Evolutionary conservation across 345 rosid species (phyloP), one percentile per base, ranked within the genome.

Genomic region (Brassica rapa): DNA sequence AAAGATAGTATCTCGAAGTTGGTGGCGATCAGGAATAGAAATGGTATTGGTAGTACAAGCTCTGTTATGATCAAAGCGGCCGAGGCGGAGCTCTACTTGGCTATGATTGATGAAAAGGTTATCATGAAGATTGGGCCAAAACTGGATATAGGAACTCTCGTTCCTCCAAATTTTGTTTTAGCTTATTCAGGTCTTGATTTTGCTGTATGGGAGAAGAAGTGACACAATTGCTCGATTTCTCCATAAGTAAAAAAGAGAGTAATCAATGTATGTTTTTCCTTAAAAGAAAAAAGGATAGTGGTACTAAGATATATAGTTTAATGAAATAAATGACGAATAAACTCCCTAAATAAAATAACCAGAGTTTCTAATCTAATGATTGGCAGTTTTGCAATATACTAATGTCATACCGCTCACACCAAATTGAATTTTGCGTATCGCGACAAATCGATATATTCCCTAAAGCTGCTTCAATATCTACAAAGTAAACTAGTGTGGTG

Each of bases 91-190:
- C 32, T 59, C n/a, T 59, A 59, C 63, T 24, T 59, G 63, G 63
- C 63, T 24, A 24, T 59, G 43, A 85, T 94, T 43, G 87, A 87
- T 75, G 90, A 74, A 10, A 85, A 87, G 67, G 75, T 94, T n/a
- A 86, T 91, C 4, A 80, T 89, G 84, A 92, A 91, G 86, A 92
- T 91, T 35, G 97, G 97, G 9, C 85, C 94, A 43, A 94, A 84
- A 83, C 35, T 10, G 75, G 93, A 94, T 63, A 71, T 94, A 24
- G 63, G 2, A 61, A 80, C 78, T 66, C 93, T 91, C 4, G 84
- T 94, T 32, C 93, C 97, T 35, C 53, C 89, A 15, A 79, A 81
- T 61, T 90, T 84, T 84, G 79, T 68, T 82, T 77, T 92, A 70
- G 89, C 88, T 75, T 71, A 86, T 35, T 81, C 88, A 0, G 97